These are phyloP conservation scores for Ramularia endophylla DNA, from an alignment of 2,329 filamentous ascomycete species.

Conservation along the genomic window DNA sequence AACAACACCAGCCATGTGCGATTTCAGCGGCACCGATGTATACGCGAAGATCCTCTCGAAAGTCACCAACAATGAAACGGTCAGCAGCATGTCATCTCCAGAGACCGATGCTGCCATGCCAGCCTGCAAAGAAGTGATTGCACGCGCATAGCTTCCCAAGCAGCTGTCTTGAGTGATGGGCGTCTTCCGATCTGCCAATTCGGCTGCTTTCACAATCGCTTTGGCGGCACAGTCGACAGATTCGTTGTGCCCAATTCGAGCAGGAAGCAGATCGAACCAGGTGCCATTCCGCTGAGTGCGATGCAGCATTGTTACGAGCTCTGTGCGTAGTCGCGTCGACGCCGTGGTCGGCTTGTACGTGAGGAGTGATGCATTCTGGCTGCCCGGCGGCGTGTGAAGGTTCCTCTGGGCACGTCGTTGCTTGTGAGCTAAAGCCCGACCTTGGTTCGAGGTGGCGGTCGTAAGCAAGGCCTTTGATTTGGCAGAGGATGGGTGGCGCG, in stretches of 20 bases:
- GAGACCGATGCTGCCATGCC: constrained; percentile 8
- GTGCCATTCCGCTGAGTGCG: constrained; percentile 13
- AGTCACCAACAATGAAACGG: constrained; percentile 11
- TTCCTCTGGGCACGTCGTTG: neutral
- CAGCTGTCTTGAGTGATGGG: constrained; percentile 13
- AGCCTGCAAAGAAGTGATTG: constrained; percentile 9
- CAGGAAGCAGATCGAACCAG: constrained; percentile 13
- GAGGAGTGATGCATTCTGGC: constrained; percentile 1
- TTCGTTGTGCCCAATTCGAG: constrained; percentile 12
- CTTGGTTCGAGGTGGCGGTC: constrained; percentile 4
- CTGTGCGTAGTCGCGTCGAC: constrained; percentile 8
- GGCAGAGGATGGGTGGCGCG: constrained; percentile 8
- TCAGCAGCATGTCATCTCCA: constrained; percentile 11
- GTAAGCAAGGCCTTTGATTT: neutral
- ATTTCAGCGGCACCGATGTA: constrained; percentile 13
- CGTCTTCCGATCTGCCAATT: constrained; percentile 7
- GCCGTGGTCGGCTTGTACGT: constrained; percentile 10
- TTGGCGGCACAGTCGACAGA: constrained; percentile 12
- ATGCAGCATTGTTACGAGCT: constrained; percentile 12
- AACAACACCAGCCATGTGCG: constrained; percentile 15
- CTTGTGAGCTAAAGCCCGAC: constrained; percentile 3
- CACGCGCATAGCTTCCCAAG: constrained; percentile 12
- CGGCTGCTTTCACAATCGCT: constrained; percentile 12
- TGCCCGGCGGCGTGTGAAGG: constrained; percentile 5
- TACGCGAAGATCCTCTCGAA: constrained; percentile 15